Conservation (phyloP, 1,139 yeast species). For the Yamadazyma triangularis region DNA sequence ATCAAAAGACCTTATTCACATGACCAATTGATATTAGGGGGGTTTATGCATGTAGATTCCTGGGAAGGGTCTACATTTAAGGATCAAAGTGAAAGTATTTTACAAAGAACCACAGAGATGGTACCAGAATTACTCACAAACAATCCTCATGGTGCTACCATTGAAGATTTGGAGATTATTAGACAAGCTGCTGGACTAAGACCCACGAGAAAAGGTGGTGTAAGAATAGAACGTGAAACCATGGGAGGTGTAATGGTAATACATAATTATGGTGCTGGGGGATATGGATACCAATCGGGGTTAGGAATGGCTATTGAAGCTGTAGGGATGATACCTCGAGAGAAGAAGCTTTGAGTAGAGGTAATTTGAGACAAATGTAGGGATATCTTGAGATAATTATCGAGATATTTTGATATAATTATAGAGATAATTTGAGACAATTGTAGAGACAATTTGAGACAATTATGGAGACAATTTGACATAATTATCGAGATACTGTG, state of each 20-base stretch:
- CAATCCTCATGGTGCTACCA: constrained; percentile 12
- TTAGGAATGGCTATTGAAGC: constrained; percentile 51
- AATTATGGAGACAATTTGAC: too few species aligned
- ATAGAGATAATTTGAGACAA: too few species aligned
- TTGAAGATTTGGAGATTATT: constrained; percentile 29
- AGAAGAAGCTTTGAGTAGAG: too few species aligned
- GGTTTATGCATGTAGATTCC: constrained; percentile 55
- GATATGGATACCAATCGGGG: constrained; percentile 74
- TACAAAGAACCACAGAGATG: constrained; percentile 46
- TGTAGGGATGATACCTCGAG: too few species aligned
- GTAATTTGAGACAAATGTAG: too few species aligned
- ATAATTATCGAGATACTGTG: too few species aligned
- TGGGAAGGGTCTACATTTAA: constrained; percentile 55
- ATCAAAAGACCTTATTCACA: constrained; percentile 62
- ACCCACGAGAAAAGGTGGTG: constrained; percentile 65
- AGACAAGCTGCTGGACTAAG: constrained; percentile 62
- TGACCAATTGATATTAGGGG: constrained; percentile 57
- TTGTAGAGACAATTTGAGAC: too few species aligned
- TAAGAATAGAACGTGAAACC: constrained; percentile 43
- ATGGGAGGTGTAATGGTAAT: constrained; percentile 18
- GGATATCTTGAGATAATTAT: too few species aligned
- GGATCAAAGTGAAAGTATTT: constrained; percentile 53
- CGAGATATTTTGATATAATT: too few species aligned
- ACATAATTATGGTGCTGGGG: constrained; percentile 75
- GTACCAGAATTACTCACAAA: constrained; percentile 6